Conservation (phyloP, 1,139 yeast species). For the Sugiyamaella neomexicana region DNA sequence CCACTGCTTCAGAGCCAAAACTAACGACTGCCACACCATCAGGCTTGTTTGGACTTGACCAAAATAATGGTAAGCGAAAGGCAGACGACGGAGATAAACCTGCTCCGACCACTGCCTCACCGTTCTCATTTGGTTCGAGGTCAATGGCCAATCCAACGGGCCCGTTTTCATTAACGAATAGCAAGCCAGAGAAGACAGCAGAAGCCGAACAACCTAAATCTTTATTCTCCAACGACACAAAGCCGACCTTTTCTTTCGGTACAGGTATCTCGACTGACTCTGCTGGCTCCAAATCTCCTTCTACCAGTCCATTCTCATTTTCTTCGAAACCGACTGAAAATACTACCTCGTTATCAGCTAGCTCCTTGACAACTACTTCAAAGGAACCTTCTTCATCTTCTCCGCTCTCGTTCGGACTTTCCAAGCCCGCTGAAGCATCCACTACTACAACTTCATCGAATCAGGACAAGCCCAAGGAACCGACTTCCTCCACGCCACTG, state of each 20-base stretch:
- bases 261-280: not conserved
- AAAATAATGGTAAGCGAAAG: not conserved
- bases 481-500: slow-evolving; percentile 9
- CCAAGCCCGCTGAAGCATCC: slow-evolving; percentile 13
- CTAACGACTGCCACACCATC: not conserved
- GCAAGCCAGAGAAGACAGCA: not conserved
- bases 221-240: not conserved
- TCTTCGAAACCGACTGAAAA: not conserved
- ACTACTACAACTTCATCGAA: not conserved
- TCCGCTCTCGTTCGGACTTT: slow-evolving; percentile 10
- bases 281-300: slow-evolving; percentile 4
- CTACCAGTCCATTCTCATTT: slow-evolving; percentile 9
- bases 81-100: not conserved
- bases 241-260: slow-evolving; percentile 10
- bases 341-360: not conserved
- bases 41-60: not conserved
- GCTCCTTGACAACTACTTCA: not conserved
- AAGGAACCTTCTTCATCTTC: slow-evolving; percentile 1
- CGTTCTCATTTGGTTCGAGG: slow-evolving; percentile 15
- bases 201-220: not conserved
- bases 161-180: not conserved
- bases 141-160: not conserved
- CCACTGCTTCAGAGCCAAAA: not conserved
- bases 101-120: not conserved
- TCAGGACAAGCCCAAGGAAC: not conserved